Conservation (phyloP, 306 rosid genomes). For the Quercus gilva region DNA sequence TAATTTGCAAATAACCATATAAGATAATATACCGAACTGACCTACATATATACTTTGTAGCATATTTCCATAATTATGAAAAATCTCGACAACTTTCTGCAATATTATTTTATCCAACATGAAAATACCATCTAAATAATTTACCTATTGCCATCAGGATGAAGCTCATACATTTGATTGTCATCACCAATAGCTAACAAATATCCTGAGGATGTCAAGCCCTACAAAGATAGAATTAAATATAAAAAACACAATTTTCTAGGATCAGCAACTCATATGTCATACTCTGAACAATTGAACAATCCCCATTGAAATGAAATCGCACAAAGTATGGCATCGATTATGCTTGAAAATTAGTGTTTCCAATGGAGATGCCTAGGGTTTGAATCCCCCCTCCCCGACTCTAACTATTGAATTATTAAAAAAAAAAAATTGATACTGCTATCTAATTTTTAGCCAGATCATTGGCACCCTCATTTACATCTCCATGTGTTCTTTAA, state of each 20-base stretch:
- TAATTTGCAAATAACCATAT: neutral
- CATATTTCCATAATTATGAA: neutral
- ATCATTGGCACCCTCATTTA: neutral
- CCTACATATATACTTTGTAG: neutral
- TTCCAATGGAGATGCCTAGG: too few species aligned
- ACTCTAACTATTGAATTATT: too few species aligned
- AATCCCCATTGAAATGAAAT: neutral
- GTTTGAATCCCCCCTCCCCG: too few species aligned
- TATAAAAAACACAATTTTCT: slow-evolving; percentile 1
- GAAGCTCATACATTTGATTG: slow-evolving; percentile 84
- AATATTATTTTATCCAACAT: neutral
- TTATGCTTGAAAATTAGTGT: neutral
- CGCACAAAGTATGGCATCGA: neutral
- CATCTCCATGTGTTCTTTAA: neutral
- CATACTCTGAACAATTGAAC: slow-evolving; percentile 7
- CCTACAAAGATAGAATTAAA: slow-evolving; percentile 37
- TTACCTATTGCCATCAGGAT: slow-evolving; percentile 95
- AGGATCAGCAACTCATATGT: neutral
- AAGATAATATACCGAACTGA: neutral
- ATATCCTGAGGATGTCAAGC: slow-evolving; percentile 66
- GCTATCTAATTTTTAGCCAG: neutral
- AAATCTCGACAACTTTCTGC: neutral
- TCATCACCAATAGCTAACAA: slow-evolving; percentile 81
- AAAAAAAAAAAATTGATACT: neutral
- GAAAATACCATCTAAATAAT: slow-evolving; percentile 3